A percentile compares a stretch with the other conserved stretches of the same genome.
Conservation (phyloP, 1,284 basidiomycete species). For the Tetrapyrgos nigripes region DNA sequence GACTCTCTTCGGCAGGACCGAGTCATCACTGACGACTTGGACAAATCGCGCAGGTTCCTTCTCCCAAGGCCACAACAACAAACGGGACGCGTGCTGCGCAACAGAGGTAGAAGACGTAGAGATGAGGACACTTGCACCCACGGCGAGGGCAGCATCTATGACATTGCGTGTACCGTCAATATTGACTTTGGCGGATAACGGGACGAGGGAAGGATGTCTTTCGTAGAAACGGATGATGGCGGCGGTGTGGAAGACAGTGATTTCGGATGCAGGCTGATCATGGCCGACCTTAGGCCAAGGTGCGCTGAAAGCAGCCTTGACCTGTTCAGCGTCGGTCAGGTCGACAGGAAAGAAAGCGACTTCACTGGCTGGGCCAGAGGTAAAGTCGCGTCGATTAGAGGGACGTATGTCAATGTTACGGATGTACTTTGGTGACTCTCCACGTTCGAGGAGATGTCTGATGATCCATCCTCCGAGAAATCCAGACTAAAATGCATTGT, state of each 20-base stretch:
- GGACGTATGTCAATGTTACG: slow-evolving; percentile 56
- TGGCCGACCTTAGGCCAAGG: slow-evolving; percentile 46
- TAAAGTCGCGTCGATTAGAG: slow-evolving; percentile 55
- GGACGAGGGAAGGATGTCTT: slow-evolving; percentile 44
- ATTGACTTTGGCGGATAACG: slow-evolving; percentile 53
- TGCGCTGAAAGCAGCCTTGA: slow-evolving; percentile 52
- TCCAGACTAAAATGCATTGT: slow-evolving; percentile 43
- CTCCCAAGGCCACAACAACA: slow-evolving; percentile 62
- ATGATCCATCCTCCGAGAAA: slow-evolving; percentile 66
- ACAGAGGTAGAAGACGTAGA: slow-evolving; percentile 63
- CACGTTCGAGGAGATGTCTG: slow-evolving; percentile 55
- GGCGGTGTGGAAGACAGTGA: slow-evolving; percentile 62
- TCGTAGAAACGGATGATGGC: slow-evolving; percentile 65
- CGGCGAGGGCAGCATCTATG: slow-evolving; percentile 42
- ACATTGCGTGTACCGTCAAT: slow-evolving; percentile 55
- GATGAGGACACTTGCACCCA: slow-evolving; percentile 49
- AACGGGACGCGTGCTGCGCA: slow-evolving; percentile 45
- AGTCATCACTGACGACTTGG: slow-evolving; percentile 52
- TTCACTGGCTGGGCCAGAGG: slow-evolving; percentile 43
- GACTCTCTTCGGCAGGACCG: slow-evolving; percentile 41
- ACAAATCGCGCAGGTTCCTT: slow-evolving; percentile 45
- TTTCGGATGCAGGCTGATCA: slow-evolving; percentile 18
- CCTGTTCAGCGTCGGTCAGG: slow-evolving; percentile 45
- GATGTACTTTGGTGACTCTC: slow-evolving; percentile 57
- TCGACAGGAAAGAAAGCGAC: slow-evolving; percentile 54